Conservation (phyloP, 2,329 filamentous ascomycete genomes). For the Podosphaera leucotricha region DNA sequence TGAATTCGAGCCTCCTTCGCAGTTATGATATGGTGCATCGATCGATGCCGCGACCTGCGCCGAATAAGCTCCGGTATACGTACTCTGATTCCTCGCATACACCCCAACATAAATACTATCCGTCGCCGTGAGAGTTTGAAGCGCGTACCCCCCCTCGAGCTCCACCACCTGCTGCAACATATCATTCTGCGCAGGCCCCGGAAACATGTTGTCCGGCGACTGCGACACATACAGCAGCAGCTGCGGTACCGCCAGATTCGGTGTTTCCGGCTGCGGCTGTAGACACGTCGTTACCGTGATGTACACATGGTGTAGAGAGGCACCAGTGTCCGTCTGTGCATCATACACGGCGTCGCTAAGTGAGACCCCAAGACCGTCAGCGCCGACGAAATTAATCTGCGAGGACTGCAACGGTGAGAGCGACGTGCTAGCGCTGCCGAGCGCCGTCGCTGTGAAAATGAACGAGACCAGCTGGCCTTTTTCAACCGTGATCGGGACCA, state of each 20-base stretch:
- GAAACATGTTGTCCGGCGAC: conserved; percentile 34
- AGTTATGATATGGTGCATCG: conserved; percentile 53
- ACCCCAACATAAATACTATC: conserved; percentile 57
- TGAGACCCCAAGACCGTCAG: conserved; percentile 4
- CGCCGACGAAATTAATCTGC: conserved; percentile 7
- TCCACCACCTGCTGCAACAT: conserved; percentile 8
- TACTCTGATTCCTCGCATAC: conserved; percentile 35
- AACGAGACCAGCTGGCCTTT: conserved; percentile 40
- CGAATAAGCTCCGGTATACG: conserved; percentile 40
- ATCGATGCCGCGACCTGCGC: conserved; percentile 65
- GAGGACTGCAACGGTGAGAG: conserved; percentile 17
- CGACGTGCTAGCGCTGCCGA: conserved; percentile 22
- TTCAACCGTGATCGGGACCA: conserved; percentile 32
- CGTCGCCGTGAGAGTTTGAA: conserved; percentile 34
- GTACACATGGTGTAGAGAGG: conserved; percentile 32
- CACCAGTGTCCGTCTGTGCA: no score
- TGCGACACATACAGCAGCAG: conserved; percentile 57
- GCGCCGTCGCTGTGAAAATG: conserved; percentile 32
- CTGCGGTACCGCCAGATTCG: conserved; percentile 23
- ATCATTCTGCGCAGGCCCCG: conserved; percentile 27
- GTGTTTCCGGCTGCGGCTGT: conserved; percentile 30
- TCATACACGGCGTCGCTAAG: conserved; percentile 2
- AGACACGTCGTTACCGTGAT: conserved; percentile 71
- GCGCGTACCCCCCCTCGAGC: conserved; percentile 16
- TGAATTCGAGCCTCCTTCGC: conserved; percentile 19